Evolutionary conservation across 345 rosid genomes (phyloP).

Genomic region (Murraya koenigii): DNA sequence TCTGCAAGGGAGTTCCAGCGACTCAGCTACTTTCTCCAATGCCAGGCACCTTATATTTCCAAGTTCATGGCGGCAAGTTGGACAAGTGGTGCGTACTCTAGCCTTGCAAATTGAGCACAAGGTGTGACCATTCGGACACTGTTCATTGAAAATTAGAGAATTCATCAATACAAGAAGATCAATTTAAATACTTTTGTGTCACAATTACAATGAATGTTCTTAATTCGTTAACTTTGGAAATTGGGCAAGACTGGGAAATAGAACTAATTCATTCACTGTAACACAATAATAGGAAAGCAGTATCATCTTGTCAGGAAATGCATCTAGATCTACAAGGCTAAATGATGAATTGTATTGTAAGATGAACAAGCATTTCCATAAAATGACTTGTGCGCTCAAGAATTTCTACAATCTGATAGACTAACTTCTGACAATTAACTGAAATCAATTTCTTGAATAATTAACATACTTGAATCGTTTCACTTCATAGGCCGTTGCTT

Average conservation of each 20-base stretch:
- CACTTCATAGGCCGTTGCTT: neutral
- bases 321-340: neutral
- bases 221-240: neutral
- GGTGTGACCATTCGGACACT: slow-evolving; percentile 94
- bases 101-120: slow-evolving; percentile 73
- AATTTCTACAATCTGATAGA: neutral
- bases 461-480: neutral
- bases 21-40: slow-evolving; percentile 80
- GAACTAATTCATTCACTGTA: neutral
- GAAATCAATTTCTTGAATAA: neutral
- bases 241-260: neutral
- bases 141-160: slow-evolving; percentile 16
- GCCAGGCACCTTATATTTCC: slow-evolving; percentile 92
- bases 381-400: neutral
- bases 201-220: neutral
- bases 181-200: neutral
- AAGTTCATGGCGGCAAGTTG: slow-evolving; percentile 81
- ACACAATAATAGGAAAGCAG: neutral
- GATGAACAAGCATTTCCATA: neutral
- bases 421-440: neutral
- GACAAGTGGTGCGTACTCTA: slow-evolving; percentile 72
- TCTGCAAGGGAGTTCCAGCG: slow-evolving; percentile 79
- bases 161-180: slow-evolving; percentile 4
- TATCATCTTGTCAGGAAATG: neutral
- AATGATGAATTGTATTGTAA: neutral